phyloP scores from a whole-genome alignment of 768 basidiomycete species.

The Strobilomyces echinocephalus region DNA sequence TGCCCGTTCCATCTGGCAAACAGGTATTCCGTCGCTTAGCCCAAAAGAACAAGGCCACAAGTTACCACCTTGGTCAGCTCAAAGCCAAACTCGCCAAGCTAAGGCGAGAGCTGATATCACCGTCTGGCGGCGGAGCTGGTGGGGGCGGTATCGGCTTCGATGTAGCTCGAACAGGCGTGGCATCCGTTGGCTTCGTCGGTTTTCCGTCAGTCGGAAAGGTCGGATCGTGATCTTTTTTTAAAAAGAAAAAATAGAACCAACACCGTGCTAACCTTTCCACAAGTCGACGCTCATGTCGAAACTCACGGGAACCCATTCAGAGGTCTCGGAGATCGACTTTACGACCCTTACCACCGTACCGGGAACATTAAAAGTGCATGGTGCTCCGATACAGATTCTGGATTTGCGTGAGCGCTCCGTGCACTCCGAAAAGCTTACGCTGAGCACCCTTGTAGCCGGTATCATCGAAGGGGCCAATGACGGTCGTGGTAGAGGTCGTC shows the following conservation, averaged over 20 bases:
- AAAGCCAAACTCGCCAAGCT: constrained; percentile 99
- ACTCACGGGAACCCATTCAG: constrained; percentile 93
- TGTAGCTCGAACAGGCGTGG: constrained; percentile 96
- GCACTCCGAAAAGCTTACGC: background rate
- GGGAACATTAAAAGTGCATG: constrained; percentile 90
- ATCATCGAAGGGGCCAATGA: constrained; percentile 98
- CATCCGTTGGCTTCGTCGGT: constrained; percentile 90
- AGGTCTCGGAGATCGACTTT: constrained; percentile 95
- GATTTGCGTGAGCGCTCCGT: constrained; percentile 67
- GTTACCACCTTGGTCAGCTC: constrained; percentile 93
- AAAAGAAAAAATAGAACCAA: constrained; percentile 1
- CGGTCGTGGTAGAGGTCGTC: constrained; percentile 92
- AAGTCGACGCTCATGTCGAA: constrained; percentile 94
- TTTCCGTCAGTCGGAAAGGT: constrained; percentile 97
- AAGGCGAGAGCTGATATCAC: constrained; percentile 84
- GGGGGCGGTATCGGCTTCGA: constrained; percentile 93
- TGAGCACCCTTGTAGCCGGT: constrained; percentile 55
- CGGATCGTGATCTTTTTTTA: constrained; percentile 3
- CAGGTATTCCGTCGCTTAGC: constrained; percentile 41
- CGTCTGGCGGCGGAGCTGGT: constrained; percentile 75
- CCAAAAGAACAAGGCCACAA: constrained; percentile 94
- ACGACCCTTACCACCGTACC: constrained; percentile 95
- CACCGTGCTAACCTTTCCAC: constrained; percentile 1
- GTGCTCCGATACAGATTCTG: constrained; percentile 92
- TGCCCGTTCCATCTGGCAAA: constrained; percentile 10